Evolutionary conservation across 192 early-diverging fungal genomes (phyloP), one percentile per base, ranked within the genome.

Genomic region (Geosiphon pyriformis): DNA sequence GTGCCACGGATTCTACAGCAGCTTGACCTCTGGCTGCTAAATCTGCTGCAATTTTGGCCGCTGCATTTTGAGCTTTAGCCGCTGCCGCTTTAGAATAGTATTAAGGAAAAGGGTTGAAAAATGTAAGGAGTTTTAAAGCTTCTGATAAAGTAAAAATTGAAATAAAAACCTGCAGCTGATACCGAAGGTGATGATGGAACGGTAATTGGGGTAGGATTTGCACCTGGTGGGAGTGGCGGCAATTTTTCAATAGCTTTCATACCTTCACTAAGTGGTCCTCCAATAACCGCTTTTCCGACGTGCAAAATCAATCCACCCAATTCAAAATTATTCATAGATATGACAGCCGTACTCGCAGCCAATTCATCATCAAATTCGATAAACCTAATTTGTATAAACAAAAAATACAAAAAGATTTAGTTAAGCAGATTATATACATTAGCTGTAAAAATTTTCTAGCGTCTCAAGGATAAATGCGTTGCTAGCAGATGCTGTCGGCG

Each of bases 291-390:
- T 50, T 78, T 75, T 32, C 80, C 62, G 20, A 91, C 87, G 31
- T 85, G 83, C 65, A 95, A 78, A 18, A 77, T 74, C 71, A 85
- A 61, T 49, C 88, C 90, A 7, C 88, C 86, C 55, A 95, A 72
- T 69, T 86, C 85, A 61, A 95, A 89, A 35, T 85, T 82, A 70
- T 92, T 90, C 87, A 91, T 89, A 11, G 85, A 79, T 23, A 67
- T 59, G 1, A 84, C 81, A 0, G 90, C 83, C 47, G 82, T 81
- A 50, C 78, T 78, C 4, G 91, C 87, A 7, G 82, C 72, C 1
- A 71, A 71, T 0, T 78, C 73, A 2, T 82, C 76, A 23, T 79
- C 84, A 78, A 90, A 95, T 77, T 94, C 87, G 53, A 94, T 85
- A 61, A 87, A 94, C 18, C 87, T 89, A 76, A 20, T 8, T 57